These are phyloP conservation scores for Rhynchospora pubera DNA, from an alignment of 176 grass and related monocot genomes.

Conservation along the genomic window DNA sequence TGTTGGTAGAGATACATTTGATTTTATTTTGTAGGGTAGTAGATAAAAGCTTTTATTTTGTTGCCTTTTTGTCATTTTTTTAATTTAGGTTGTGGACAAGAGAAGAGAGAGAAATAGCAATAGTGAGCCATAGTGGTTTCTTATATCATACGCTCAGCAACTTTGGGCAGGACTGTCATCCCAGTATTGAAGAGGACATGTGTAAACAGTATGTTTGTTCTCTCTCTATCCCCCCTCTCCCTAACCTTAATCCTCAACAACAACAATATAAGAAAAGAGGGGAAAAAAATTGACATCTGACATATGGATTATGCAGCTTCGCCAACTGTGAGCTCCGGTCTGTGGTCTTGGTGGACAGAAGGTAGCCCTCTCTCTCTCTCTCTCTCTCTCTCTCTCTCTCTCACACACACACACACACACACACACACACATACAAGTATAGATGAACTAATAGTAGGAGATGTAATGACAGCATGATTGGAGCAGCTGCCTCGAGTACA, in stretches of 20 bases:
- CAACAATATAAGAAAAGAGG: neutral
- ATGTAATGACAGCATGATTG: conserved; percentile 42
- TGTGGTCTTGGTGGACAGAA: conserved; percentile 72
- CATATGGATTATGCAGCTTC: conserved; percentile 39
- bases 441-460: neutral
- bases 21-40: neutral
- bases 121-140: conserved; percentile 75
- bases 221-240: neutral
- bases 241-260: no score
- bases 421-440: neutral
- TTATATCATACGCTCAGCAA: conserved; percentile 52
- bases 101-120: conserved; percentile 76
- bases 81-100: conserved; percentile 80
- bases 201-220: conserved; percentile 39
- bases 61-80: conserved; percentile 20
- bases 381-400: neutral
- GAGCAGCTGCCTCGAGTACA: conserved; percentile 12
- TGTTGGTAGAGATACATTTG: neutral
- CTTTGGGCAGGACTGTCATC: conserved; percentile 67
- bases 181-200: conserved; percentile 42
- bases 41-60: neutral
- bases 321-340: conserved; percentile 79
- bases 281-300: conserved; percentile 9
- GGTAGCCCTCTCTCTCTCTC: conserved; percentile 21
- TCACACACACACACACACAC: neutral